Conservation (phyloP, 345 rosid genomes). For the Pistacia vera region DNA sequence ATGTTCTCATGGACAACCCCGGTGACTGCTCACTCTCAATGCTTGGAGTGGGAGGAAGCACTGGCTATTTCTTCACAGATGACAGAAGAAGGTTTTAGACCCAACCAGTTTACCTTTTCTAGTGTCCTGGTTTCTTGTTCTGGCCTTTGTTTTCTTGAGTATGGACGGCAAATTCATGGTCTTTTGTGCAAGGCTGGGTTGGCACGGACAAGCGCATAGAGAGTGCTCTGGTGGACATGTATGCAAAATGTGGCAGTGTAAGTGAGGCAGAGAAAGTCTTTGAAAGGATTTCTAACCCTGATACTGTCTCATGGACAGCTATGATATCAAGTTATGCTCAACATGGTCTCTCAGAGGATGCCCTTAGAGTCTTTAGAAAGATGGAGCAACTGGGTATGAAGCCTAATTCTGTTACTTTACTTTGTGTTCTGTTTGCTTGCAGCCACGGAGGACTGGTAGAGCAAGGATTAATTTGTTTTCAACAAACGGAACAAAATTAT, state of each 20-base stretch:
- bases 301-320: conserved; percentile 59
- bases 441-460: conserved; percentile 68
- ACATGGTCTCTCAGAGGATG: conserved; percentile 53
- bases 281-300: conserved; percentile 28
- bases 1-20: too few relatives aligned
- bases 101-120: conserved; percentile 59
- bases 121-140: conserved; percentile 53
- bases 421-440: conserved; percentile 61
- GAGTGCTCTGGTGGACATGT: conserved; percentile 55
- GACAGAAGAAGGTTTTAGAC: conserved; percentile 46
- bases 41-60: conserved; percentile 45
- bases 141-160: conserved; percentile 46
- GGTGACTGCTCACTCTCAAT: conserved; percentile 28
- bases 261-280: conserved; percentile 51
- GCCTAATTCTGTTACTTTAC: conserved; percentile 57
- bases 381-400: conserved; percentile 40
- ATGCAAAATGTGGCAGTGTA: conserved; percentile 60
- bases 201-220: conserved; percentile 9
- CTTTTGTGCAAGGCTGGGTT: conserved; percentile 49
- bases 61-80: conserved; percentile 45
- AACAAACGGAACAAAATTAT: conserved; percentile 35
- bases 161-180: conserved; percentile 56
- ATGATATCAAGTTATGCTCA: conserved; percentile 62
- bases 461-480: conserved; percentile 52
- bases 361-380: conserved; percentile 40